Conservation (phyloP, 805 yeast species). For the Kluyveromyces nonfermentans region DNA sequence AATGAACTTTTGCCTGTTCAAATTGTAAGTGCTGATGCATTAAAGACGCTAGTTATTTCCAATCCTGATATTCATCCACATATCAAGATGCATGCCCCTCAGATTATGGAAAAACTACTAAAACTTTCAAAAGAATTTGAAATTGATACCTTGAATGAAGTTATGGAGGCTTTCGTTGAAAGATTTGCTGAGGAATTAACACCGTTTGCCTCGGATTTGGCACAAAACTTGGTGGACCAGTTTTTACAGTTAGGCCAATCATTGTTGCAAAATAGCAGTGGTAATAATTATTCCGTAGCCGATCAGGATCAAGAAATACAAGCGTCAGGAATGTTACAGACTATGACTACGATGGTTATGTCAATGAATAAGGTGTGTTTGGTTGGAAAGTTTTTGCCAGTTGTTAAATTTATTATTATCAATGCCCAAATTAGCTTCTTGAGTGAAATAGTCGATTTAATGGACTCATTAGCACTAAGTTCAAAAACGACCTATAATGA, state of each 20-base stretch:
- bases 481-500: constrained; percentile 36
- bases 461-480: constrained; percentile 45
- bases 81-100: constrained; percentile 62
- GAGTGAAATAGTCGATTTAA: constrained; percentile 53
- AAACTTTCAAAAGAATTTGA: constrained; percentile 73
- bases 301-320: constrained; percentile 59
- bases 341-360: constrained; percentile 63
- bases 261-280: constrained; percentile 36
- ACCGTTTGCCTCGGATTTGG: constrained; percentile 72
- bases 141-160: constrained; percentile 73
- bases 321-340: constrained; percentile 56
- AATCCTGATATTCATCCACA: constrained; percentile 56
- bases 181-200: constrained; percentile 76
- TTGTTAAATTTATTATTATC: constrained; percentile 46
- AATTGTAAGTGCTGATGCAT: constrained; percentile 79
- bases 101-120: constrained; percentile 71
- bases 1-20: constrained; percentile 59
- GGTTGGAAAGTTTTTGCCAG: constrained; percentile 47
- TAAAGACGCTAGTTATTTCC: constrained; percentile 68
- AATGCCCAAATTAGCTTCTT: constrained; percentile 53
- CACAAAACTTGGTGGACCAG: constrained; percentile 50
- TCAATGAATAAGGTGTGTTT: constrained; percentile 53
- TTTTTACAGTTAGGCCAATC: constrained; percentile 50
- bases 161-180: constrained; percentile 94
- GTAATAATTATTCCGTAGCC: constrained; percentile 27